Percentiles rank a stretch among this genome's conserved stretches.
Evolutionary conservation across 495 filamentous ascomycete species (phyloP).

Genomic region (Astrocystis sublimbata): DNA sequence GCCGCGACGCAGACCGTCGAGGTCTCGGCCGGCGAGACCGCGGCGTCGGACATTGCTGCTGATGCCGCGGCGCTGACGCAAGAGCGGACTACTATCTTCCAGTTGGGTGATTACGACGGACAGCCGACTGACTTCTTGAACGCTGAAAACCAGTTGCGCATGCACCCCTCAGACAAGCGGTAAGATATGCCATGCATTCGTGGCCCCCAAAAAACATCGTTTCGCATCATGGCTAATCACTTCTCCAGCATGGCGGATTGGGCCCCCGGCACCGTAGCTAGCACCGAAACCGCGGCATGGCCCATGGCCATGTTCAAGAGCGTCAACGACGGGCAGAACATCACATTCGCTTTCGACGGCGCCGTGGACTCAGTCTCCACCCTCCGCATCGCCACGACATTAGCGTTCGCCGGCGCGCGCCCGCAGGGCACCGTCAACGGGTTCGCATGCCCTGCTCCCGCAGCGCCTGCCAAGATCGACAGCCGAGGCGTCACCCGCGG

Average conservation of each 20-base stretch:
- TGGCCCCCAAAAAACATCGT: background rate
- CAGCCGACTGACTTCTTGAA: constrained; percentile 37
- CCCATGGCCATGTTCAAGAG: constrained; percentile 35
- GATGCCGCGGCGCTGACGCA: constrained; percentile 24
- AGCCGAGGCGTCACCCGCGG: constrained; percentile 57
- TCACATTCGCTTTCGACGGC: constrained; percentile 31
- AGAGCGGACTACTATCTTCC: constrained; percentile 26
- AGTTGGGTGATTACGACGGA: constrained; percentile 35
- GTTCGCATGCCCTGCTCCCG: constrained; percentile 25
- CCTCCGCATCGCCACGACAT: constrained; percentile 34
- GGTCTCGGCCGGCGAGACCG: constrained; percentile 28
- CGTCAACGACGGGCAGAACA: constrained; percentile 34
- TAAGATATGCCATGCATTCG: background rate
- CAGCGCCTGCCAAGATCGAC: constrained; percentile 43
- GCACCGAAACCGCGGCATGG: constrained; percentile 24
- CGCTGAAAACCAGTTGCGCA: constrained; percentile 32
- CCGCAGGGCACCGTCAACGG: constrained; percentile 34
- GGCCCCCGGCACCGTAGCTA: constrained; percentile 30
- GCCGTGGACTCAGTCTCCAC: constrained; percentile 24
- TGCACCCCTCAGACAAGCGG: constrained; percentile 36
- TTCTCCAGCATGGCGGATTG: constrained; percentile 27
- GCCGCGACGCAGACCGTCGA: constrained; percentile 30
- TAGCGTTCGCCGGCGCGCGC: constrained; percentile 29
- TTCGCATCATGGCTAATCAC: too few relatives aligned
- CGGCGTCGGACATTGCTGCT: constrained; percentile 32